phyloP scores from a whole-genome alignment of 2,329 filamentous ascomycete species.

The Taxawa tesnikishii region DNA sequence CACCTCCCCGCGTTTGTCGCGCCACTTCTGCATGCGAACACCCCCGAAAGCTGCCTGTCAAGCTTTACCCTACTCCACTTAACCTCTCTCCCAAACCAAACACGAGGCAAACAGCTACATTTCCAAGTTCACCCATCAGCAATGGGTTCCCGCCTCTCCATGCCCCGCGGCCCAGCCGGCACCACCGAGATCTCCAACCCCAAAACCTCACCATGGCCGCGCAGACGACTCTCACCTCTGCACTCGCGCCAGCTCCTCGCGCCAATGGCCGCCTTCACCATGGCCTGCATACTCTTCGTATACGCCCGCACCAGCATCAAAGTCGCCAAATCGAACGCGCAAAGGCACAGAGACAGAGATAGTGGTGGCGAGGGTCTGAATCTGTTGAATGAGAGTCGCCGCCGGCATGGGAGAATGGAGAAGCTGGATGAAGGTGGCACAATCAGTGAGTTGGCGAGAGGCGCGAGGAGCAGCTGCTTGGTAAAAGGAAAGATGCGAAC shows the following conservation, averaged over 20 bases:
- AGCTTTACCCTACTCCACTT: too few species aligned
- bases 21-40: neutral
- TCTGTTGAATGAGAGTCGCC: conserved; percentile 39
- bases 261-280: conserved; percentile 50
- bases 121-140: conserved; percentile 4
- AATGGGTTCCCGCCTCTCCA: conserved; percentile 36
- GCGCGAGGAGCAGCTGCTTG: conserved; percentile 12
- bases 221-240: conserved; percentile 15
- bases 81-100: too few species aligned
- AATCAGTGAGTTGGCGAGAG: conserved; percentile 20
- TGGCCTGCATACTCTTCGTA: conserved; percentile 47
- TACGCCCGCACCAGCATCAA: conserved; percentile 55
- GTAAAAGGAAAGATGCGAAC: conserved; percentile 11
- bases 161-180: conserved; percentile 29
- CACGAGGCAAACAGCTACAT: too few species aligned
- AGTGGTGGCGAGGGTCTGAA: conserved; percentile 40
- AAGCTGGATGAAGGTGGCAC: conserved; percentile 26
- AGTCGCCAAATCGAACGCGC: conserved; percentile 53
- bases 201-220: conserved; percentile 16
- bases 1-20: neutral
- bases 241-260: conserved; percentile 37
- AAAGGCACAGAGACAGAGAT: conserved; percentile 44
- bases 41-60: too few species aligned
- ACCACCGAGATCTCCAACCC: conserved; percentile 27
- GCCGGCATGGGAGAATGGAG: conserved; percentile 39